Percentiles rank a stretch among this genome's conserved stretches.
Evolutionary conservation across 495 filamentous ascomycete species (phyloP).

Genomic region (Trichoderma gamsii): DNA sequence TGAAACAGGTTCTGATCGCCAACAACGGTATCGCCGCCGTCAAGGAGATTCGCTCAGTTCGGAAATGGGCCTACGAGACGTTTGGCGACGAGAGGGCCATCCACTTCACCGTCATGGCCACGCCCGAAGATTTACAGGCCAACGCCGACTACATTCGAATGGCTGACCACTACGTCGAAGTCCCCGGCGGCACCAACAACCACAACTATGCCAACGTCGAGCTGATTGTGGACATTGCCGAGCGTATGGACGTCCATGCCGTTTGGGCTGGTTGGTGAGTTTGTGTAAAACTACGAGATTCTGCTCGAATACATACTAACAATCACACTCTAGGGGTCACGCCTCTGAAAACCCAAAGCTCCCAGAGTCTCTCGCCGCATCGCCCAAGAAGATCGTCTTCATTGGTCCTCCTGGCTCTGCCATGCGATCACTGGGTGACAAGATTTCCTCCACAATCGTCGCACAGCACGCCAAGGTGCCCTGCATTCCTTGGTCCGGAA

Average conservation of each 20-base stretch:
- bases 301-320: neutral
- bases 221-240: conserved; percentile 97
- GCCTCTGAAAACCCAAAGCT: conserved; percentile 98
- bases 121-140: conserved; percentile 93
- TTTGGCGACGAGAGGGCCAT: conserved; percentile 98
- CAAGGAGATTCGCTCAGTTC: conserved; percentile 95
- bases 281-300: neutral
- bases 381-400: conserved; percentile 96
- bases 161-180: conserved; percentile 99
- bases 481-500: conserved; percentile 97
- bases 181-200: conserved; percentile 99
- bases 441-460: conserved; percentile 99
- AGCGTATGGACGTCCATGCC: conserved; percentile 95
- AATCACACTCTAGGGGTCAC: conserved; percentile 60
- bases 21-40: conserved; percentile 99
- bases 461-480: conserved; percentile 95
- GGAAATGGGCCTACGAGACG: conserved; percentile 99
- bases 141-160: conserved; percentile 99
- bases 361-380: conserved; percentile 89
- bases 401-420: conserved; percentile 96
- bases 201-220: conserved; percentile 99
- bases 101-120: conserved; percentile 99
- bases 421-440: conserved; percentile 98
- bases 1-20: conserved; percentile 82
- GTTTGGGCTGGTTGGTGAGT: conserved; percentile 97